A percentile compares a stretch with the other conserved stretches of the same genome.
Conservation (phyloP, 2,329 filamentous ascomycete genomes). For the Colletotrichum tamarilloi region DNA sequence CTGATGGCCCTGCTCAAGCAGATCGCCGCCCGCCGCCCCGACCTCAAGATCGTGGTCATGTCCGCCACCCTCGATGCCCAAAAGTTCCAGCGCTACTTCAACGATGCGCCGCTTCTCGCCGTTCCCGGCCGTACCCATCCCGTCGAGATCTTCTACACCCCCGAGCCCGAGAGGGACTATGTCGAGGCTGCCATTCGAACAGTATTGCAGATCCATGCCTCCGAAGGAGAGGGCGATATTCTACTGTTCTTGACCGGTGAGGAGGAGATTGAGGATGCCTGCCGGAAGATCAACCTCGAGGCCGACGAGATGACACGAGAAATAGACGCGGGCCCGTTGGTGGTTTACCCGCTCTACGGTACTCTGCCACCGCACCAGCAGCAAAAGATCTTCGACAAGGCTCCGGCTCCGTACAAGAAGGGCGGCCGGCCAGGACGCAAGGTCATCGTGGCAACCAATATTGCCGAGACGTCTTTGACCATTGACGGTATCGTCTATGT, state of each 20-base stretch:
- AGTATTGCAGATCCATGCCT: conserved; percentile 95
- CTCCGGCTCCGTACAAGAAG: conserved; percentile 77
- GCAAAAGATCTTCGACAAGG: conserved; percentile 93
- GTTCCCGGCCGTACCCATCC: conserved; percentile 96
- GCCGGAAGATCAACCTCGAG: conserved; percentile 90
- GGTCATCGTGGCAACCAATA: conserved; percentile 94
- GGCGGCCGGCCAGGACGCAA: conserved; percentile 93
- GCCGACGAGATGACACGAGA: conserved; percentile 92
- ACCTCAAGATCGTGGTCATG: conserved; percentile 99
- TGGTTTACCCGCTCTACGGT: conserved; percentile 93
- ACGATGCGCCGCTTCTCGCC: conserved; percentile 90
- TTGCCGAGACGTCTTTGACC: conserved; percentile 96
- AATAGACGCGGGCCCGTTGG: conserved; percentile 89
- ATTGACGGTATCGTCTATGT: conserved; percentile 99
- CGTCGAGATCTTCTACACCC: conserved; percentile 98
- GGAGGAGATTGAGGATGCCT: conserved; percentile 98
- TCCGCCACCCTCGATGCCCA: conserved; percentile 97
- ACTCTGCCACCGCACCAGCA: conserved; percentile 92
- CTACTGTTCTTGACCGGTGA: conserved; percentile 96
- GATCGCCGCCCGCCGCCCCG: conserved; percentile 81
- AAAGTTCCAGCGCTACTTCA: conserved; percentile 98
- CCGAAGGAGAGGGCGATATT: conserved; percentile 92
- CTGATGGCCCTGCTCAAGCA: conserved; percentile 97
- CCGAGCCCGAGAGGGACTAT: conserved; percentile 95
- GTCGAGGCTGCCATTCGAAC: conserved; percentile 95